Percentiles rank a stretch among this genome's conserved stretches.
These are phyloP conservation scores for Gossypioides kirkii DNA, from an alignment of 345 rosid genomes.

Conservation along the genomic window DNA sequence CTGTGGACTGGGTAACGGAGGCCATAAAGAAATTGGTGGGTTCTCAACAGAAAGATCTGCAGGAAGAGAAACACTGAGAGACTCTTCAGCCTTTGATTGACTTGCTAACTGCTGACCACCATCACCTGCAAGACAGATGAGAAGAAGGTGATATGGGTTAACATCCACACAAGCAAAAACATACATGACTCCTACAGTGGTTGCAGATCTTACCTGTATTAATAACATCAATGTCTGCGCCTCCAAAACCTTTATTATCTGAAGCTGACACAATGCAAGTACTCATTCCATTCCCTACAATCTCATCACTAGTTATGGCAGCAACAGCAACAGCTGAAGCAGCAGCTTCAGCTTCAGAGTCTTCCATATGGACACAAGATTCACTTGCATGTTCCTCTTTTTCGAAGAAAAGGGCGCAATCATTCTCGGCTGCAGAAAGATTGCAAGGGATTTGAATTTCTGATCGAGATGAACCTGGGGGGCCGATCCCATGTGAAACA, in stretches of 20 bases:
- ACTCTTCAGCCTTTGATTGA: conserved; percentile 71
- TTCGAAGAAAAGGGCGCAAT: conserved; percentile 59
- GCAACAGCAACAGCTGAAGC: conserved; percentile 92
- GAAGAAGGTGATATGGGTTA: not conserved
- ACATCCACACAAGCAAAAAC: not conserved
- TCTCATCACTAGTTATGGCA: conserved; percentile 82
- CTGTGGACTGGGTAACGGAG: conserved; percentile 66
- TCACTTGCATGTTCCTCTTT: conserved; percentile 53
- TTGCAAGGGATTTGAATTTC: conserved; percentile 43
- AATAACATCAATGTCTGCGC: conserved; percentile 42
- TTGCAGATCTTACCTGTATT: conserved; percentile 28
- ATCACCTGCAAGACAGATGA: conserved; percentile 36
- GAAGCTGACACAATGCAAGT: conserved; percentile 39
- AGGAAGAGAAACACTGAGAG: conserved; percentile 82
- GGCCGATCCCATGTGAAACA: conserved; percentile 55
- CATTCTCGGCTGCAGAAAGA: conserved; percentile 38
- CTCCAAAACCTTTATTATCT: conserved; percentile 58
- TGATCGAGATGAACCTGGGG: conserved; percentile 43
- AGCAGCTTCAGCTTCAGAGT: conserved; percentile 84
- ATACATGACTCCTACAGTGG: not conserved
- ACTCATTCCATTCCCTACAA: conserved; percentile 43
- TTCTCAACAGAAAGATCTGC: conserved; percentile 95
- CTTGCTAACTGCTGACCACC: conserved; percentile 46
- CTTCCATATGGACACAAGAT: conserved; percentile 54
- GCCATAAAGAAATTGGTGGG: conserved; percentile 81